Percentiles rank a stretch among this genome's conserved stretches.
These are phyloP conservation scores for Eutrema salsugineum DNA, from an alignment of 441 rosid species.

Conservation along the genomic window DNA sequence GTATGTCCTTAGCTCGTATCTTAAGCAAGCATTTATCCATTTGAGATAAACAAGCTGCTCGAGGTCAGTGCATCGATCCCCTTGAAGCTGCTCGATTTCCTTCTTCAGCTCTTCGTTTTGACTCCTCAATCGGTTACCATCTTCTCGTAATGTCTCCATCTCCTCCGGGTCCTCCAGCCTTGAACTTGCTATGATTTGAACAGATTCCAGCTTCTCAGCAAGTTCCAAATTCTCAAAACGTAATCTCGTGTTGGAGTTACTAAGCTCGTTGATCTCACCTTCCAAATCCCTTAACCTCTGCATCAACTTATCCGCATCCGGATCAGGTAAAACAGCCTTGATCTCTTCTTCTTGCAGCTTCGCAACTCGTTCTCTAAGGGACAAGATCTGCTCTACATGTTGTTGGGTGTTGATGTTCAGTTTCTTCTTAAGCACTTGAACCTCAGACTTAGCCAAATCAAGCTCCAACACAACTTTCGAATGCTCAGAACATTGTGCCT, in stretches of 20 bases:
- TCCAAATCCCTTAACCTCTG: constrained; percentile 60
- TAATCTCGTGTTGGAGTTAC: constrained; percentile 49
- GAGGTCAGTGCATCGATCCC: constrained; percentile 57
- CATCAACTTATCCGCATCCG: constrained; percentile 37
- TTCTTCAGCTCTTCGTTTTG: constrained; percentile 56
- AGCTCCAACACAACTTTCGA: constrained; percentile 50
- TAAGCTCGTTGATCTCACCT: constrained; percentile 61
- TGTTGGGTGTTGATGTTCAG: constrained; percentile 66
- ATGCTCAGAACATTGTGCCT: constrained; percentile 55
- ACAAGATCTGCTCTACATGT: constrained; percentile 59
- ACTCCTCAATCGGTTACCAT: constrained; percentile 35
- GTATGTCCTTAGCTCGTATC: constrained; percentile 75
- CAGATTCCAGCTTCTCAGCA: constrained; percentile 49
- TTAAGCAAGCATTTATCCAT: constrained; percentile 90
- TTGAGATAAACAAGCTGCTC: constrained; percentile 82
- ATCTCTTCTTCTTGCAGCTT: constrained; percentile 62
- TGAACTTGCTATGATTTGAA: constrained; percentile 56
- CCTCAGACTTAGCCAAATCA: constrained; percentile 51
- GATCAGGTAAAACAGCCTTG: constrained; percentile 29
- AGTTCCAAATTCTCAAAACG: constrained; percentile 66
- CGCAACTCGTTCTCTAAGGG: constrained; percentile 58
- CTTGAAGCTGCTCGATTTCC: constrained; percentile 65
- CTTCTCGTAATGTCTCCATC: constrained; percentile 49
- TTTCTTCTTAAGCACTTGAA: constrained; percentile 63
- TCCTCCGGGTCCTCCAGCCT: constrained; percentile 60